Base-by-base conservation (phyloP, 139 green algal genomes). In the Asterochloris erici region DNA sequence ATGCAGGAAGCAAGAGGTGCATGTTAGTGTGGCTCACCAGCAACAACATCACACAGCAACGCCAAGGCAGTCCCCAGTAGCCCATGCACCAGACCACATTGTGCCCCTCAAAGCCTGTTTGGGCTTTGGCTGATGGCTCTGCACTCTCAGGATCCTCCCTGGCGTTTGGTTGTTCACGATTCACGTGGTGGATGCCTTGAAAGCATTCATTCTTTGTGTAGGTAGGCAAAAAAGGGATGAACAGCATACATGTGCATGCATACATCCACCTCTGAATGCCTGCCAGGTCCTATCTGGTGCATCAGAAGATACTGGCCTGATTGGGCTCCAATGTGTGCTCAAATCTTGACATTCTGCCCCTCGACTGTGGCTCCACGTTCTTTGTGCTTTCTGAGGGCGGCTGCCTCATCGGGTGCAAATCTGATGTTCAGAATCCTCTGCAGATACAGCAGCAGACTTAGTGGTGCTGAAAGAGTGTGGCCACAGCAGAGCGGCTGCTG, bases 381-480 rank as follows among this genome's bases (percentile, higher is more conserved):
- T 11, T 13, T 24, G 23, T 77, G 21, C 2, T 70, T 54, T 68
- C 29, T 77, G 68, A 81, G 27, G 28, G 81, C 24, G 17, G 63
- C 62, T 2, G 83, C 14, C 47, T 87, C 83, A 54, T 85, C 79
- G 17, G 83, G 79, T 54, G 80, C 83, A 84, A 89, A 89, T 19
- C 81, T 81, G 74, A 89, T 89, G 77, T 89, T 81, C 70, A 89
- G 81, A n/a, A 70, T 83, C 0, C 86, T 60, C 83, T 80, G 76
- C 21, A 80, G 21, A 68, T 15, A 68, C 11, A 19, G 28, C 15
- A 54, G 24, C 70, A 76, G 15, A 27, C 70, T 54, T 38, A 71
- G 66, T 24, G 17, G 19, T 71, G 66, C 66, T 71, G 19, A 71
- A 10, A 21, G 21, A 71, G 21, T 26, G 19, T 71, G 66, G 66